Base-by-base conservation (phyloP, 305 asterid genomes). In the Fraxinus baroniana region DNA sequence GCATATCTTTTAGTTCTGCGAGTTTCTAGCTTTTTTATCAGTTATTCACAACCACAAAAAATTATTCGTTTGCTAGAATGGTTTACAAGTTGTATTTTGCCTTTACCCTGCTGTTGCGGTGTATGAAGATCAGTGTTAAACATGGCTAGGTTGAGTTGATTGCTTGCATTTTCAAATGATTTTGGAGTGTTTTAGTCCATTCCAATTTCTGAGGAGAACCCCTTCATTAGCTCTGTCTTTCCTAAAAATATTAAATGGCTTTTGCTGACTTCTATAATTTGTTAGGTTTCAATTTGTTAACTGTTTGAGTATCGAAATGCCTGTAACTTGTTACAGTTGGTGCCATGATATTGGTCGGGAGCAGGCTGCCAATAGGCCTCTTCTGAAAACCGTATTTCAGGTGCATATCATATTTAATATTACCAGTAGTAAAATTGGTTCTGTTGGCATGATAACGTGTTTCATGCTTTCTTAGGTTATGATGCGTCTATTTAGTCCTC, bases 271-370 rank as follows among this genome's bases (percentile, higher is more conserved):
- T 77, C 74, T 77, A 73, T 55, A 71, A 44, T 20, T 74, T 78
- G n/a, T 33, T 24, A 5, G 52, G 2, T 76, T 37, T 26, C 20
- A 71, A 44, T 20, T 74, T 78, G n/a, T 33, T 24, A 5, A 5
- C 0, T 52, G 24, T 30, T 60, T 66, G 35, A 71, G 78, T 74
- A 70, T 80, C 55, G 20, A 22, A 73, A 24, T 77, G 41, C 35
- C 73, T 82, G 22, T 46, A 73, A 20, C 35, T 78, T 62, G 83
- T 49, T 83, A 78, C 82, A 93, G 97, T 87, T 93, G 96, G 97
- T 91, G 97, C 81, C 94, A 90, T 79, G 98, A 93, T 77, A 88
- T 92, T 82, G 98, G 98, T 30, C 88, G 95, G 22, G 97, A 92
- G 88, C 94, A 93, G 12, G 95, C 97, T 85, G 91, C 97, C 39